Evolutionary conservation across 371 early-diverging fungal species (phyloP).

Genomic region (Rozella allomycis): DNA sequence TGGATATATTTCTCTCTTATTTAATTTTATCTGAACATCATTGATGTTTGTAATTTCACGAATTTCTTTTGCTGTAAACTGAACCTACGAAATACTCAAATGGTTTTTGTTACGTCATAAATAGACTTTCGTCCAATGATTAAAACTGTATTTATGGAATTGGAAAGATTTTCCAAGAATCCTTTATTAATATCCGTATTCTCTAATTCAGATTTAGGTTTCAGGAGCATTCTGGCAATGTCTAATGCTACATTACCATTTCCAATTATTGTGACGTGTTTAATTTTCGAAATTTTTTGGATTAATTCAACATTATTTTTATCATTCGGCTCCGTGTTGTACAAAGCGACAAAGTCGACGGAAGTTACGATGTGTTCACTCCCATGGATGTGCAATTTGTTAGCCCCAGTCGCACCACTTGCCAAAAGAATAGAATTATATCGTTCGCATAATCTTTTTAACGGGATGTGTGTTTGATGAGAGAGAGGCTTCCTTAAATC

Average conservation of each 20-base stretch:
- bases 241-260: constrained; percentile 93
- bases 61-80: constrained; percentile 82
- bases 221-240: constrained; percentile 67
- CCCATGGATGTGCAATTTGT: constrained; percentile 42
- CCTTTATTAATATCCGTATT: constrained; percentile 67
- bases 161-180: constrained; percentile 42
- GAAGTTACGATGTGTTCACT: constrained; percentile 43
- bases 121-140: background rate
- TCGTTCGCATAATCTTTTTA: constrained; percentile 28
- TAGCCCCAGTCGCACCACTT: constrained; percentile 58
- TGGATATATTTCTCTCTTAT: no score
- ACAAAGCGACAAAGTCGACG: constrained; percentile 81
- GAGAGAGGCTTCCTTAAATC: no score
- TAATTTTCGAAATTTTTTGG: constrained; percentile 35
- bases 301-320: constrained; percentile 13
- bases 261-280: constrained; percentile 65
- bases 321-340: constrained; percentile 48
- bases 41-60: no score
- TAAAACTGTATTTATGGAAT: constrained; percentile 27
- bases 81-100: constrained; percentile 20
- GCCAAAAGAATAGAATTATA: constrained; percentile 68
- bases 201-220: constrained; percentile 41
- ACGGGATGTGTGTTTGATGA: constrained; percentile 13
- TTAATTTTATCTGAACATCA: no score
- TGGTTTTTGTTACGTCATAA: constrained; percentile 1